A percentile compares a stretch with the other conserved stretches of the same genome.
Evolutionary conservation across 768 basidiomycete genomes (phyloP).

Genomic region (Nidularia sp.): DNA sequence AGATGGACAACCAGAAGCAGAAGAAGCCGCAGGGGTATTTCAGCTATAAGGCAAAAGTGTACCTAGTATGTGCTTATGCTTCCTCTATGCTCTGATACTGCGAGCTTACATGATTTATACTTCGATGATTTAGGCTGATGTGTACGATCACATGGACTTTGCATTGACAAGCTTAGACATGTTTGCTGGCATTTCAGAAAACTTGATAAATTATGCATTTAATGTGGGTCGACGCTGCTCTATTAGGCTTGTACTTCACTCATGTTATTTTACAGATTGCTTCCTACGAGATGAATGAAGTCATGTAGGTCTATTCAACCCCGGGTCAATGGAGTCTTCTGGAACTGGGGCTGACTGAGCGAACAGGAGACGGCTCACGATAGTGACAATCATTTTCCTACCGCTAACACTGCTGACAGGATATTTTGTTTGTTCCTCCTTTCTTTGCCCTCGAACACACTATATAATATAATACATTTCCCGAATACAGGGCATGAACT

Average conservation of each 20-base stretch:
- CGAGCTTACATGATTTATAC: background rate
- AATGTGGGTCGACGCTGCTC: slow-evolving; percentile 41
- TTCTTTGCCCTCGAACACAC: background rate
- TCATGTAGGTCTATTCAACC: slow-evolving; percentile 42
- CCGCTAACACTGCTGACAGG: slow-evolving; percentile 69
- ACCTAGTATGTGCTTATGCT: slow-evolving; percentile 38
- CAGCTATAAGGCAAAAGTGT: slow-evolving; percentile 67
- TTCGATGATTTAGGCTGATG: slow-evolving; percentile 48
- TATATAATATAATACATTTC: background rate
- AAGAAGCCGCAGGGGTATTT: slow-evolving; percentile 15
- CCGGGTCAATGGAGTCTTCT: background rate
- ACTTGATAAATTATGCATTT: slow-evolving; percentile 71
- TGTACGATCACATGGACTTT: slow-evolving; percentile 75
- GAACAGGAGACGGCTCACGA: slow-evolving; percentile 49
- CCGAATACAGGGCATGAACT: slow-evolving; percentile 62
- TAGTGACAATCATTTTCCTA: slow-evolving; percentile 68
- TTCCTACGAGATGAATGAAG: slow-evolving; percentile 73
- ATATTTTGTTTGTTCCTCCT: slow-evolving; percentile 44
- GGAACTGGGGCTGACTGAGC: slow-evolving; percentile 19
- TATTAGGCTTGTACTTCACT: slow-evolving; percentile 1
- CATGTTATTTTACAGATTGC: slow-evolving; percentile 41
- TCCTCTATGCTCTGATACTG: background rate
- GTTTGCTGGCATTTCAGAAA: slow-evolving; percentile 68
- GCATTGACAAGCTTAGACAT: slow-evolving; percentile 67
- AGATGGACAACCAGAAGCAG: background rate